Conservation (phyloP, 2,329 filamentous ascomycete species). For the Fusarium irregulare region DNA sequence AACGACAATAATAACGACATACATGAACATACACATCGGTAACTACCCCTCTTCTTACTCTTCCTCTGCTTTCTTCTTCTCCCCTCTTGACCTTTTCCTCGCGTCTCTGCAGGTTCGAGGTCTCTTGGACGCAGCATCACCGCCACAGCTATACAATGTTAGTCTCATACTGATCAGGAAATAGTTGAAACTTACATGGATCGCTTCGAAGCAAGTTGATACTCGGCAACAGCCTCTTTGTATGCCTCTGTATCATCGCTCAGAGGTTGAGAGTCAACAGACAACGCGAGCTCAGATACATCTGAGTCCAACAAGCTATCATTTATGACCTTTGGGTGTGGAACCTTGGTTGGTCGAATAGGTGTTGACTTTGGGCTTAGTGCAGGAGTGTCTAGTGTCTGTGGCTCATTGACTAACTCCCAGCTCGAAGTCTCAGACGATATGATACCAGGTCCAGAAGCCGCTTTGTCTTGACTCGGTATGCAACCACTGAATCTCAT, state of each 20-base stretch:
- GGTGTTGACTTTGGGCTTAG: background rate
- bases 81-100: background rate
- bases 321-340: too few species aligned
- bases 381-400: background rate
- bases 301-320: background rate
- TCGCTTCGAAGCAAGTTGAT: background rate
- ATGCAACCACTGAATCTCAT: background rate
- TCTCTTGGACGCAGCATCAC: background rate
- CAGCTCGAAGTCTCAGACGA: constrained; percentile 8
- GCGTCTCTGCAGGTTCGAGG: background rate
- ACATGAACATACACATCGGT: background rate
- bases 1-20: background rate
- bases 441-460: background rate
- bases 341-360: fast-evolving
- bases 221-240: background rate
- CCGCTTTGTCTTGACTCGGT: background rate
- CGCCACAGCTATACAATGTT: background rate
- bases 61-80: background rate
- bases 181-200: background rate
- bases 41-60: background rate
- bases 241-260: background rate
- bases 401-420: background rate
- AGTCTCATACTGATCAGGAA: background rate
- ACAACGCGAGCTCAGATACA: constrained; percentile 18
- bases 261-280: background rate